Conservation (phyloP, 306 rosid genomes). For the Cicer chorassanicum region DNA sequence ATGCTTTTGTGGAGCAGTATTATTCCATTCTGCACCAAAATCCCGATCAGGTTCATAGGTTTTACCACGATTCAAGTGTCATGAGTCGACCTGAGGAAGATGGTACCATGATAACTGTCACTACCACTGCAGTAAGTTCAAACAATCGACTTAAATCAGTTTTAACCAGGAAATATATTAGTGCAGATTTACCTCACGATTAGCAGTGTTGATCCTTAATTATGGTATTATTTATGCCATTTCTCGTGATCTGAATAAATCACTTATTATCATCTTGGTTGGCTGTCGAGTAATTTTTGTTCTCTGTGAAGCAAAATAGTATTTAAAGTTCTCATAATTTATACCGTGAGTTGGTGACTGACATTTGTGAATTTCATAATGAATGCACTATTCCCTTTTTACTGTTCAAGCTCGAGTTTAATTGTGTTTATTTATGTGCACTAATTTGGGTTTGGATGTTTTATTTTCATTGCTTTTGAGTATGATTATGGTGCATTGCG, state of each 20-base stretch:
- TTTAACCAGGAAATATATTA: neutral
- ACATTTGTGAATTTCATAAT: neutral
- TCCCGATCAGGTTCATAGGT: conserved; percentile 53
- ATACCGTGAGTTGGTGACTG: neutral
- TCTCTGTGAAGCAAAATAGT: neutral
- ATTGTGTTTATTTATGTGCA: neutral
- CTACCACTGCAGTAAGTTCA: conserved; percentile 54
- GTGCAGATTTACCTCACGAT: neutral
- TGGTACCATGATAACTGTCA: conserved; percentile 52
- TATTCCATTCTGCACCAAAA: conserved; percentile 47
- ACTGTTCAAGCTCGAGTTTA: neutral
- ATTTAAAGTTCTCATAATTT: neutral
- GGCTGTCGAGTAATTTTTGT: neutral
- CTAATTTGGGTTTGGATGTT: neutral
- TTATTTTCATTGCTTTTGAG: neutral
- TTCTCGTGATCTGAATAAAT: neutral
- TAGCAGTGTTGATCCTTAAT: neutral
- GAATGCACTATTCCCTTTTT: neutral
- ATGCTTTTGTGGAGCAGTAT: conserved; percentile 66
- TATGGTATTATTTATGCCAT: no score
- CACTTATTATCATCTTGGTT: neutral
- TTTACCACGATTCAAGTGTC: conserved; percentile 59
- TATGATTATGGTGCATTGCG: neutral
- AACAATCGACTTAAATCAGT: neutral
- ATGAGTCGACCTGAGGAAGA: conserved; percentile 64